Evolutionary conservation across 2,329 filamentous ascomycete species (phyloP), one percentile per base, ranked within the genome.

Genomic region (Scortechinia acanthostroma): DNA sequence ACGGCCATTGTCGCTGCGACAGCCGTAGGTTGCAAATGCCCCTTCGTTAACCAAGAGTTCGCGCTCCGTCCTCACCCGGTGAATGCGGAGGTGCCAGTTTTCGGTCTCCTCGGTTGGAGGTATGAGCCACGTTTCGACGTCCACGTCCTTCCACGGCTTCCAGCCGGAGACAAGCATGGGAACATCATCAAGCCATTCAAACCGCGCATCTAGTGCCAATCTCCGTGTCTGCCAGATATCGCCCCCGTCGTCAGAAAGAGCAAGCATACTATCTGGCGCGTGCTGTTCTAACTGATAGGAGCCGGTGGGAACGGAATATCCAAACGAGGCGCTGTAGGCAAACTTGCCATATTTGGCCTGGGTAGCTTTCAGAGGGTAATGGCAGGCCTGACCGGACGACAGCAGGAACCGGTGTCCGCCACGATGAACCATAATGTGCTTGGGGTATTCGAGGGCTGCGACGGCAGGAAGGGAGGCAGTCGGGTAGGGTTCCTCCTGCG

Each of bases 321-420:
- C 63, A 35, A 74, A 73, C 0, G 65, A 53, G 0, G 71, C 73
- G 0, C 70, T 73, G 50, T 74, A 72, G 3, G 68, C 68, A 35
- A 72, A 69, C 47, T 71, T 72, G 48, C 59, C 59, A 47, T 72
- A 72, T 44, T 72, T 72, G 2, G 69, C 65, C 47, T 69, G 57
- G 0, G 51, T 60, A 0, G 62, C 63, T 48, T 70, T 68, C 49
- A 65, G 58, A 0, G 58, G 58, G 58, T 57, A 63, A 3, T 47
- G 55, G 1, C 59, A 59, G 19, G 64, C 67, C 33, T 71, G 68
- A 0, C 63, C 65, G 0, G 61, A 57, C 0, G 66, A 66, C 0
- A 71, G 56, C 21, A 70, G 53, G 48, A 69, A 72, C 45, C 70
- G 68, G 43, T 72, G 68, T n/a, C n/a, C n/a, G n/a, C n/a, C n/a